Conservation (phyloP, 345 rosid species). For the Ceriops zippeliana region DNA sequence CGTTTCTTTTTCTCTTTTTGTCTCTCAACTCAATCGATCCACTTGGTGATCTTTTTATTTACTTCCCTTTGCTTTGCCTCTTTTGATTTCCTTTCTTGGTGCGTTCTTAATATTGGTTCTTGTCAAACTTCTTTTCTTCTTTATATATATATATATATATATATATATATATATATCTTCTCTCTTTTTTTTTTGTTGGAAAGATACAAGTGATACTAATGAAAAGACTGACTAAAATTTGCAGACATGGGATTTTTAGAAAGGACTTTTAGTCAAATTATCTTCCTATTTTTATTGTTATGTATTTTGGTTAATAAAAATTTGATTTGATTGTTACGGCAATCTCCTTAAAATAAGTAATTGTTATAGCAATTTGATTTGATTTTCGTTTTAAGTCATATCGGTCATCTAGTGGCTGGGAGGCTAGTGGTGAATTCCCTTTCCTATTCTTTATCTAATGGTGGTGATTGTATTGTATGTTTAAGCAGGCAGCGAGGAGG, state of each 20-base stretch:
- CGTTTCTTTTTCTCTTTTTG: not conserved
- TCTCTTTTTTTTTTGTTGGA: not conserved
- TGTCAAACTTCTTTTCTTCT: not conserved
- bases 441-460: not conserved
- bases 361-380: too few relatives aligned
- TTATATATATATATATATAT: not conserved
- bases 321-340: too few relatives aligned
- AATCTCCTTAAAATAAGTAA: too few relatives aligned
- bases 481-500: slow-evolving; percentile 5
- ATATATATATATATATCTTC: too few relatives aligned
- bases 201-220: not conserved
- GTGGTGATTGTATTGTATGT: not conserved
- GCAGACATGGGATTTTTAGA: too few relatives aligned
- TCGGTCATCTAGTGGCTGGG: too few relatives aligned
- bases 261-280: too few relatives aligned
- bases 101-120: not conserved
- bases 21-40: not conserved
- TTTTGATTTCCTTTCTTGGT: not conserved
- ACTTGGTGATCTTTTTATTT: not conserved
- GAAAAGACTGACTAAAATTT: too few relatives aligned
- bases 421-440: not conserved
- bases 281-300: too few relatives aligned
- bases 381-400: too few relatives aligned
- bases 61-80: not conserved
- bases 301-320: too few relatives aligned